A percentile compares a stretch with the other conserved stretches of the same genome.
These are phyloP conservation scores for Apiotrichum sp. DNA, from an alignment of 1,284 basidiomycete genomes.

Conservation along the genomic window DNA sequence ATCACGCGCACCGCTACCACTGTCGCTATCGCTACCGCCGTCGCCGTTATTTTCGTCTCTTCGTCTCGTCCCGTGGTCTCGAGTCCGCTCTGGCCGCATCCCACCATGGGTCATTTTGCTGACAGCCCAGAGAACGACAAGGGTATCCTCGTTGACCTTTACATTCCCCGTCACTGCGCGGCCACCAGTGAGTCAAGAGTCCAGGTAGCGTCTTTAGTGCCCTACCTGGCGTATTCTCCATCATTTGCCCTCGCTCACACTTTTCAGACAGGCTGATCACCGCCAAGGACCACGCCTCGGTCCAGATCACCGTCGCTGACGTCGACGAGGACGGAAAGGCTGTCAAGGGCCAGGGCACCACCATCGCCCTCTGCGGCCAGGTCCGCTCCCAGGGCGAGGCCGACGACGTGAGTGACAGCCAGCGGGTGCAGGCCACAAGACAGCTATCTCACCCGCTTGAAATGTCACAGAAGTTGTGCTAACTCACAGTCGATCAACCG, in stretches of 20 bases:
- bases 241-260: not conserved
- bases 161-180: slow-evolving; percentile 97
- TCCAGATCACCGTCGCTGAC: slow-evolving; percentile 91
- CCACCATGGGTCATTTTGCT: too few species aligned
- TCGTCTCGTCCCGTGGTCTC: too few species aligned
- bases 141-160: slow-evolving; percentile 99
- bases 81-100: too few species aligned
- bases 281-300: slow-evolving; percentile 97
- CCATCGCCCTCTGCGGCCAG: slow-evolving; percentile 89
- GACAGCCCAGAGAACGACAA: slow-evolving; percentile 39
- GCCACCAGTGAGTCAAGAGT: slow-evolving; percentile 68
- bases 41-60: too few species aligned
- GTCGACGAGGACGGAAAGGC: slow-evolving; percentile 91
- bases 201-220: too few species aligned
- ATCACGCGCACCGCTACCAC: too few species aligned
- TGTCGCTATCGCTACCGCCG: too few species aligned
- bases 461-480: not conserved
- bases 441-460: too few species aligned
- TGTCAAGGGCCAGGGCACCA: slow-evolving; percentile 70
- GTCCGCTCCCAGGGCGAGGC: slow-evolving; percentile 93
- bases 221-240: not conserved
- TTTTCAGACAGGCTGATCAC: slow-evolving; percentile 82
- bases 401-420: slow-evolving; percentile 58
- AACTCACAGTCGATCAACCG: slow-evolving; percentile 69
- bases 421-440: too few species aligned